Evolutionary conservation across 352 stramenopile species (phyloP).

Genomic region (Phytophthora melonis): DNA sequence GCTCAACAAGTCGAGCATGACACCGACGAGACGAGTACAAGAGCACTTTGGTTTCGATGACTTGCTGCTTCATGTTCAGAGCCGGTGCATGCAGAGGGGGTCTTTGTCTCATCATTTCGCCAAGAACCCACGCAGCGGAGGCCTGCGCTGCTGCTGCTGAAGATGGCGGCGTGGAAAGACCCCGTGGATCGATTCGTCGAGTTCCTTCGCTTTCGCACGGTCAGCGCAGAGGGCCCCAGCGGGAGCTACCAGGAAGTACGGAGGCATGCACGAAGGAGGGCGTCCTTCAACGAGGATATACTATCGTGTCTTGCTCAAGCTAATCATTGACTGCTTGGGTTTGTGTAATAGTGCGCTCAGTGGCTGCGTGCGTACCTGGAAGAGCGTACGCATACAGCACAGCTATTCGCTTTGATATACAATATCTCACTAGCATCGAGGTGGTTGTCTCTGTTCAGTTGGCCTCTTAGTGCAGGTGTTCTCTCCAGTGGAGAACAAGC

Average conservation of each 20-base stretch:
- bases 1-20: no score
- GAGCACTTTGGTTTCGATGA: not conserved
- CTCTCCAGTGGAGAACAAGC: conserved; percentile 76
- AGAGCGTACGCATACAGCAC: conserved; percentile 42
- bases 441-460: conserved; percentile 35
- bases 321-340: not conserved
- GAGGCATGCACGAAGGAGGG: not conserved
- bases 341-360: conserved; percentile 51
- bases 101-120: conserved; percentile 2
- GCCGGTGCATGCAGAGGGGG: conserved; percentile 3
- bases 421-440: no score
- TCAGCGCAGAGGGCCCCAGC: conserved; percentile 73
- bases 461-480: conserved; percentile 62
- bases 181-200: conserved; percentile 78
- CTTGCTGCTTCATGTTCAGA: conserved; percentile 1
- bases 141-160: not conserved
- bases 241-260: conserved; percentile 71
- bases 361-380: conserved; percentile 70
- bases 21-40: no score
- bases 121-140: not conserved
- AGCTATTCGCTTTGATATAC: no score
- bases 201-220: conserved; percentile 79
- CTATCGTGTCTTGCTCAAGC: not conserved
- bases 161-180: conserved; percentile 33
- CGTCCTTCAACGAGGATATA: not conserved